A percentile compares a stretch with the other conserved stretches of the same genome.
Conservation (phyloP, 2,329 filamentous ascomycete species). For the Huntiella abstrusa region DNA sequence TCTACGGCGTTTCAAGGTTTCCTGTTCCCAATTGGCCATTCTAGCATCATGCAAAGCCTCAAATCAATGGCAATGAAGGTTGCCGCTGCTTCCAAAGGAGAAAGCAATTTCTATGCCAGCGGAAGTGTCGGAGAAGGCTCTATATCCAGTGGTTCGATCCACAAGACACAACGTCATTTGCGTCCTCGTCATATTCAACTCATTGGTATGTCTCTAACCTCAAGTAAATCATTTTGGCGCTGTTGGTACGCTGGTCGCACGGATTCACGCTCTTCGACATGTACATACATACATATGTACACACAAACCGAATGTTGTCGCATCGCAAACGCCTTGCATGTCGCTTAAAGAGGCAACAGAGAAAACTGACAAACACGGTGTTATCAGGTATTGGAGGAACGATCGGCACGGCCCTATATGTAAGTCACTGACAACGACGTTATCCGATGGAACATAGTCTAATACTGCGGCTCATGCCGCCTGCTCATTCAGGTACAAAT, state of each 20-base stretch:
- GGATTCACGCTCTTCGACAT: background rate
- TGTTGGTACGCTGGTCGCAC: background rate
- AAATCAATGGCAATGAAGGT: no score
- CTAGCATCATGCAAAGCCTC: no score
- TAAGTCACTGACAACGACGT: constrained; percentile 14
- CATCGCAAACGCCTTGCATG: background rate
- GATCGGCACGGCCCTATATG: constrained; percentile 42
- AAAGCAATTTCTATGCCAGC: no score
- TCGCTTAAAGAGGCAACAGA: background rate
- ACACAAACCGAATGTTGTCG: background rate
- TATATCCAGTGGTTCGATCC: background rate
- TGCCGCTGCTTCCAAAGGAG: no score
- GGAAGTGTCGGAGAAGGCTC: background rate
- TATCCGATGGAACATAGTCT: background rate
- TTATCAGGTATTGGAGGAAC: constrained; percentile 39
- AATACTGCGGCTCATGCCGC: constrained; percentile 12
- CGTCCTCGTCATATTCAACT: constrained; percentile 39
- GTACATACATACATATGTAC: background rate
- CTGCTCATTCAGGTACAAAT: constrained; percentile 23
- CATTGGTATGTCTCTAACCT: constrained; percentile 17
- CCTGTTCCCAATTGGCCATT: no score
- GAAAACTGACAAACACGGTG: background rate
- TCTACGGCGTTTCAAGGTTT: no score
- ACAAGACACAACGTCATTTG: constrained; percentile 30
- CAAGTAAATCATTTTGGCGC: background rate